Conservation (phyloP, 768 basidiomycete species). For the Amanita pallidorosea region DNA sequence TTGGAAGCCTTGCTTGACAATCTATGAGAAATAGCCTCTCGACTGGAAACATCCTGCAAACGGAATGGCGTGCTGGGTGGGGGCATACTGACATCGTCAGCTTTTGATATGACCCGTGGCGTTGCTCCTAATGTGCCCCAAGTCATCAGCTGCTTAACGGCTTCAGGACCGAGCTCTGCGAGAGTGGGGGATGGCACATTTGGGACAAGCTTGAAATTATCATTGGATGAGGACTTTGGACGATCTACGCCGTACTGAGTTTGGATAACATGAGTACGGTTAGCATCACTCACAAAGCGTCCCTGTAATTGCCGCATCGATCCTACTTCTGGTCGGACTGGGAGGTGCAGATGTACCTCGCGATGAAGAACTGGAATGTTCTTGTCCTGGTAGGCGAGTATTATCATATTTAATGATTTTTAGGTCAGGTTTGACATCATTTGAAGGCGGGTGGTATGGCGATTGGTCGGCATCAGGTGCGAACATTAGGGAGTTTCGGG, state of each 20-base stretch:
- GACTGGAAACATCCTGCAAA: constrained; percentile 62
- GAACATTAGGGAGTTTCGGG: constrained; percentile 94
- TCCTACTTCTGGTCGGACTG: constrained; percentile 84
- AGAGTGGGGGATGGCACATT: constrained; percentile 83
- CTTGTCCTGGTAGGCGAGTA: constrained; percentile 73
- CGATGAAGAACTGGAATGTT: constrained; percentile 33
- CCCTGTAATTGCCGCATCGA: constrained; percentile 88
- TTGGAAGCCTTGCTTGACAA: constrained; percentile 76
- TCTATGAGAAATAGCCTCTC: constrained; percentile 75
- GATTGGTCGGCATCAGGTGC: constrained; percentile 82
- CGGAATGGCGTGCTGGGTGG: constrained; percentile 62
- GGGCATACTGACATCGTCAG: constrained; percentile 40
- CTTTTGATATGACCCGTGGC: constrained; percentile 71
- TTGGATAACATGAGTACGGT: constrained; percentile 3
- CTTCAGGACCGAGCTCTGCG: constrained; percentile 65
- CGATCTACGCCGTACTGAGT: constrained; percentile 34
- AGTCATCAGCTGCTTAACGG: constrained; percentile 92
- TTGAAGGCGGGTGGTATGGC: constrained; percentile 48
- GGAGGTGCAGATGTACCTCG: constrained; percentile 50
- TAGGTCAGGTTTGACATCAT: constrained; percentile 24
- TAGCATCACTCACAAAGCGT: constrained; percentile 61
- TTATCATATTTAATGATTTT: constrained; percentile 68
- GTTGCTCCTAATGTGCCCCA: constrained; percentile 93
- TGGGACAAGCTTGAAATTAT: constrained; percentile 69
- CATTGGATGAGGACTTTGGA: constrained; percentile 41